A percentile compares a stretch with the other conserved stretches of the same genome.
phyloP scores from a whole-genome alignment of 805 yeast genomes.

The Kluyveromyces aestuarii region DNA sequence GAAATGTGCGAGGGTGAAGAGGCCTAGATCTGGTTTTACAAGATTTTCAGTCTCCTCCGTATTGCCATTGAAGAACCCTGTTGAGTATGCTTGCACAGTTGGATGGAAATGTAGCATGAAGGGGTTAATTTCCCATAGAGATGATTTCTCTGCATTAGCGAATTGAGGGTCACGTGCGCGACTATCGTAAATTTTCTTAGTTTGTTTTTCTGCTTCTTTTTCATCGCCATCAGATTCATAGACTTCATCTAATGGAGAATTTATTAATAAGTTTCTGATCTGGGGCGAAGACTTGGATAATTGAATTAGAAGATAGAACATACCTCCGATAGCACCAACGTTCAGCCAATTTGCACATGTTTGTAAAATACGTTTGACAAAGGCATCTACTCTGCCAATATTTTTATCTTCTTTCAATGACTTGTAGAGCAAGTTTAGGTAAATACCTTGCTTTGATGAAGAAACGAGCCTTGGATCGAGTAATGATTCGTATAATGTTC shows the following conservation, averaged over 20 bases:
- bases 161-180: slow-evolving; percentile 86
- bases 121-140: slow-evolving; percentile 78
- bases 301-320: slow-evolving; percentile 65
- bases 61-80: slow-evolving; percentile 43
- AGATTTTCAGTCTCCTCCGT: slow-evolving; percentile 19
- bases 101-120: slow-evolving; percentile 86
- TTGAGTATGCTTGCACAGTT: slow-evolving; percentile 74
- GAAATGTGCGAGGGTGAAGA: slow-evolving; percentile 82
- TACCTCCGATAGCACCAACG: slow-evolving; percentile 81
- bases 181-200: slow-evolving; percentile 51
- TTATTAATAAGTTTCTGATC: slow-evolving; percentile 50
- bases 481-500: slow-evolving; percentile 83
- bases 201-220: slow-evolving; percentile 28
- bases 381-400: slow-evolving; percentile 65
- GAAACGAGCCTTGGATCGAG: slow-evolving; percentile 72
- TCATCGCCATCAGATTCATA: slow-evolving; percentile 40
- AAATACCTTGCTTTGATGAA: slow-evolving; percentile 92
- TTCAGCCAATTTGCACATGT: slow-evolving; percentile 79
- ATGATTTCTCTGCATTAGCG: slow-evolving; percentile 75
- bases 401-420: slow-evolving; percentile 67
- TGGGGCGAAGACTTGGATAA: slow-evolving; percentile 56
- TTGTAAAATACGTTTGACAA: slow-evolving; percentile 84
- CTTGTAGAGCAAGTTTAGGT: slow-evolving; percentile 76
- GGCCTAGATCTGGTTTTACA: slow-evolving; percentile 80
- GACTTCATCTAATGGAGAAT: slow-evolving; percentile 44